Percentiles rank a stretch among this genome's conserved stretches.
Evolutionary conservation across 2,329 filamentous ascomycete genomes (phyloP).

Genomic region (Cercospora sesami): DNA sequence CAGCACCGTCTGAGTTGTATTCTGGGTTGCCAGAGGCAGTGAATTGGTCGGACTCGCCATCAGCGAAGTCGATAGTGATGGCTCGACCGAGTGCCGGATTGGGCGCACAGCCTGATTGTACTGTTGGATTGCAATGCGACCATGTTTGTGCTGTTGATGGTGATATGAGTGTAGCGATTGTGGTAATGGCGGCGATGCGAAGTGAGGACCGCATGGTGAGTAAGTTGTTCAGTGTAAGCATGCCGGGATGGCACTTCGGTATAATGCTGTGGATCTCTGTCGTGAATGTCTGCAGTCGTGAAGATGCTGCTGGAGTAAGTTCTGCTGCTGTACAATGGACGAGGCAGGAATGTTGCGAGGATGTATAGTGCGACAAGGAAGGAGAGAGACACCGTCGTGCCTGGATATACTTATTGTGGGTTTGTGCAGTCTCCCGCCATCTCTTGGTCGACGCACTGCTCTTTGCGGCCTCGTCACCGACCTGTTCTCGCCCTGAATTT

Average conservation of each 20-base stretch:
- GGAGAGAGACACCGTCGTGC: constrained; percentile 2
- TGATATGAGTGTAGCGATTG: constrained; percentile 39
- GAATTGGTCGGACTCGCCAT: constrained; percentile 77
- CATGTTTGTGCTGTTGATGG: constrained; percentile 54
- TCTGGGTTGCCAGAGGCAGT: constrained; percentile 62
- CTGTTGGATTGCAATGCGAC: constrained; percentile 57
- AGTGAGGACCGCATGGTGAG: constrained; percentile 37
- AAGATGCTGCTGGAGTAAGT: background rate
- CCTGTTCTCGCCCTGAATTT: background rate
- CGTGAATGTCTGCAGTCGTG: background rate
- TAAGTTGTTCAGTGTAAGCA: constrained; percentile 32
- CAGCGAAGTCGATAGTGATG: constrained; percentile 80
- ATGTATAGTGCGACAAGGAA: constrained; percentile 4
- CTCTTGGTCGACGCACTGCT: constrained; percentile 1
- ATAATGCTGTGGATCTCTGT: constrained; percentile 3
- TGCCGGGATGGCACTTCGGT: constrained; percentile 13
- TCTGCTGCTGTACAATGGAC: constrained; percentile 7
- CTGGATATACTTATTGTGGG: constrained; percentile 16
- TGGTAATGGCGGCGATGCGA: constrained; percentile 43
- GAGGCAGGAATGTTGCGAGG: constrained; percentile 15
- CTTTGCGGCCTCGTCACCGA: constrained; percentile 1
- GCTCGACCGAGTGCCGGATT: constrained; percentile 79
- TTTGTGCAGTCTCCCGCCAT: constrained; percentile 13
- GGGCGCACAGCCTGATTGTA: constrained; percentile 63
- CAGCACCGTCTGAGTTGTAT: constrained; percentile 74